These are phyloP conservation scores for Mortierella hygrophila DNA, from an alignment of 192 early-diverging fungal genomes.

Conservation along the genomic window DNA sequence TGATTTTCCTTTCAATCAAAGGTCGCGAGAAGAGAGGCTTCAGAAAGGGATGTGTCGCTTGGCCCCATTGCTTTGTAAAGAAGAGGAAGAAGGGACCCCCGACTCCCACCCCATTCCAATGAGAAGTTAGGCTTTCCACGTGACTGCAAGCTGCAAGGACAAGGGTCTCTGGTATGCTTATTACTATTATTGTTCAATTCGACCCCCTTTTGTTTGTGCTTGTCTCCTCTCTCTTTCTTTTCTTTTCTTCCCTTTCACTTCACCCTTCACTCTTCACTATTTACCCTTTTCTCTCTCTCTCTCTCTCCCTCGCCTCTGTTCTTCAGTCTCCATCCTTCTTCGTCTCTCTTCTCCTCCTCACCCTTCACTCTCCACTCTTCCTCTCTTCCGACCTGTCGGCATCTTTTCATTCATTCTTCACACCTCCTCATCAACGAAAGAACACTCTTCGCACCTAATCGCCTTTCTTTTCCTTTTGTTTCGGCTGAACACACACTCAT, in stretches of 20 bases:
- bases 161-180: neutral
- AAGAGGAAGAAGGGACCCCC: too few species aligned
- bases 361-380: neutral
- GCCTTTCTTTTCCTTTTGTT: neutral
- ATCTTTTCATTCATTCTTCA: neutral
- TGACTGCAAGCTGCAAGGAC: neutral
- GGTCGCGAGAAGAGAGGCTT: too few species aligned
- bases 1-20: too few species aligned
- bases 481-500: neutral
- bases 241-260: neutral
- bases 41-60: too few species aligned
- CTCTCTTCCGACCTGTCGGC: neutral
- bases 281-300: conserved; percentile 1
- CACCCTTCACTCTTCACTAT: neutral
- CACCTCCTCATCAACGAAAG: neutral
- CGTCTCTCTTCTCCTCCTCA: neutral
- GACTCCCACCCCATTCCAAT: too few species aligned
- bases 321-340: neutral
- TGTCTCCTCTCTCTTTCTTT: neutral
- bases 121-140: too few species aligned
- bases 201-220: conserved; percentile 6
- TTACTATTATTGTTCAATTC: neutral
- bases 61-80: too few species aligned
- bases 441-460: neutral
- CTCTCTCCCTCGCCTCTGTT: neutral